phyloP scores from a whole-genome alignment of 345 rosid species.

The Melaleuca alternifolia region DNA sequence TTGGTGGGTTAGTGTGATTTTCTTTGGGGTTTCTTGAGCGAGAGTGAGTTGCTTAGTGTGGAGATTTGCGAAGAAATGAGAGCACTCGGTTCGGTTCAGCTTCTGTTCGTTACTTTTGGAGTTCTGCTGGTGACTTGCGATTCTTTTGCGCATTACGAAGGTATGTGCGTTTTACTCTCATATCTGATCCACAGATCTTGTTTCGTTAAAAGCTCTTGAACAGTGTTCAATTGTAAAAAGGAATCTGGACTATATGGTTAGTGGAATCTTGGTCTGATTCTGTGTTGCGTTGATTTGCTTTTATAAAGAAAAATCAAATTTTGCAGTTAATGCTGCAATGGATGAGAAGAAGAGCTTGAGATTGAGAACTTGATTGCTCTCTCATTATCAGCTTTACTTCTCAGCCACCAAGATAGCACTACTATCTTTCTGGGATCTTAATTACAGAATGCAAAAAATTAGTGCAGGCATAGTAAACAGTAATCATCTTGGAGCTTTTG shows the following conservation, averaged over 20 bases:
- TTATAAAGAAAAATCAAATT: background rate
- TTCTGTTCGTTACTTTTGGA: conserved; percentile 30
- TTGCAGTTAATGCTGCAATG: background rate
- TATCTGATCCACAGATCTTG: conserved; percentile 44
- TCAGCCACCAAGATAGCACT: background rate
- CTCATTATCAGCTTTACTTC: background rate
- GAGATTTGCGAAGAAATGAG: conserved; percentile 25
- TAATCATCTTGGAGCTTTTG: background rate
- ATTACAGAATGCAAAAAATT: background rate
- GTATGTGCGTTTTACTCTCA: conserved; percentile 15
- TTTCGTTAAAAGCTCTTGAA: background rate
- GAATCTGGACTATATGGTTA: background rate
- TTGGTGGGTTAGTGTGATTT: background rate
- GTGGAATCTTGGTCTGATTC: background rate
- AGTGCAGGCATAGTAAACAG: background rate
- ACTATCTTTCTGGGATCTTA: background rate
- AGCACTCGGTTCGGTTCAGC: conserved; percentile 16
- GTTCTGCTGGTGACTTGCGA: conserved; percentile 34
- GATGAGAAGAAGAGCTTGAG: background rate
- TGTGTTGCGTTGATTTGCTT: background rate
- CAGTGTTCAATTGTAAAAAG: conserved; percentile 4
- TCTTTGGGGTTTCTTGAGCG: conserved; percentile 6
- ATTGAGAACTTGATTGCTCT: background rate
- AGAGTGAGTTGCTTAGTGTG: conserved; percentile 4
- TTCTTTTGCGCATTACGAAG: conserved; percentile 57